Conservation (phyloP, 768 basidiomycete genomes). For the Lanmaoa rubissima region DNA sequence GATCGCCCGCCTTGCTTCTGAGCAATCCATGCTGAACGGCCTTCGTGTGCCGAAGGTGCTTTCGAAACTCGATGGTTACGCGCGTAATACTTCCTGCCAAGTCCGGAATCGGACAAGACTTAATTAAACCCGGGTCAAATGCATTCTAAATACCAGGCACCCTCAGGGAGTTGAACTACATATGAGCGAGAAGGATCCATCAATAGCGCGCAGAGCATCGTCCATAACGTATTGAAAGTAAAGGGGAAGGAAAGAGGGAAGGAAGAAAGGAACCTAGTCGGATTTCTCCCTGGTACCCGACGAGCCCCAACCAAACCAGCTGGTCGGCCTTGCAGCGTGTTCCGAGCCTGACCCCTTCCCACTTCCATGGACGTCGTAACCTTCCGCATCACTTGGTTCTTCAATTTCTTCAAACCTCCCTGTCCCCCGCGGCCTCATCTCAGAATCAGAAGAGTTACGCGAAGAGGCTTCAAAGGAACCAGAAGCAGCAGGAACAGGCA, state of each 20-base stretch:
- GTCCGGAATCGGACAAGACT: background rate
- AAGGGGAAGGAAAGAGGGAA: background rate
- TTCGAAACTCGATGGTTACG: background rate
- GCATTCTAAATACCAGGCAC: conserved; percentile 8
- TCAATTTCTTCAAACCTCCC: conserved; percentile 67
- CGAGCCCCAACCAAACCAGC: conserved; percentile 36
- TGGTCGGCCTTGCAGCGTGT: conserved; percentile 30
- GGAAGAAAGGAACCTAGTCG: conserved; percentile 11
- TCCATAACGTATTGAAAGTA: background rate
- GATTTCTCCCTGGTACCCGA: conserved; percentile 21
- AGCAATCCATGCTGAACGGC: background rate
- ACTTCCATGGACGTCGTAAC: conserved; percentile 43
- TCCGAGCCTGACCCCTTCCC: conserved; percentile 17
- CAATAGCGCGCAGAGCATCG: background rate
- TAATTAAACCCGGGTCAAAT: background rate
- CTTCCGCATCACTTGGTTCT: conserved; percentile 69
- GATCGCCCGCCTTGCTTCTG: background rate
- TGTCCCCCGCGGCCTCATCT: conserved; percentile 45
- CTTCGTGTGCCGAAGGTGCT: no score
- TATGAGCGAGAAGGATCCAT: background rate
- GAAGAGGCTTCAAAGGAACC: conserved; percentile 34
- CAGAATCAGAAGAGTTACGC: conserved; percentile 41
- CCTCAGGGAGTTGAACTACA: conserved; percentile 1
- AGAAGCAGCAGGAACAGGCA: conserved; percentile 30
- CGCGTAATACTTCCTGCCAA: background rate